Percentiles rank a stretch among this genome's conserved stretches.
These are phyloP conservation scores for Suhomyces yuchorum DNA, from an alignment of 1,139 yeast species.

Conservation along the genomic window DNA sequence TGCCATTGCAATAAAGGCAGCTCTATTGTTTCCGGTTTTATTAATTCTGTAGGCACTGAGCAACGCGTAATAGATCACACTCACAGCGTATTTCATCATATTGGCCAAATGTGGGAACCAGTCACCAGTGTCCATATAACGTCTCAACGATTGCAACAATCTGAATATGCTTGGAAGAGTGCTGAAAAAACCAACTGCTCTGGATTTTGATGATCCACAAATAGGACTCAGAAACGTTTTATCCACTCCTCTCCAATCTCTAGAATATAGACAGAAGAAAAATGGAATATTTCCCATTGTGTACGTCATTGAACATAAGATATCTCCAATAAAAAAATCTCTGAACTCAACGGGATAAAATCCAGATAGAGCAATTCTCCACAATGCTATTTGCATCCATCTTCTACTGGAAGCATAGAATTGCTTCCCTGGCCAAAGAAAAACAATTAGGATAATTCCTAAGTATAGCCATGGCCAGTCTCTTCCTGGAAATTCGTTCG, in stretches of 20 bases:
- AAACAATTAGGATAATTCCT: slow-evolving; percentile 49
- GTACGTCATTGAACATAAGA: slow-evolving; percentile 84
- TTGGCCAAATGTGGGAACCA: slow-evolving; percentile 98
- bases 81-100: slow-evolving; percentile 70
- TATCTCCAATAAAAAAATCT: slow-evolving; percentile 91
- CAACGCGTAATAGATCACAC: slow-evolving; percentile 70
- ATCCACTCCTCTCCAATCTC: slow-evolving; percentile 57
- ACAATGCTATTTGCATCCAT: slow-evolving; percentile 74
- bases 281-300: slow-evolving; percentile 83
- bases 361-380: slow-evolving; percentile 80
- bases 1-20: slow-evolving; percentile 73
- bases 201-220: slow-evolving; percentile 81
- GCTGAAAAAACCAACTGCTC: slow-evolving; percentile 78
- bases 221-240: slow-evolving; percentile 24
- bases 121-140: slow-evolving; percentile 91
- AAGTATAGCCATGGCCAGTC: slow-evolving; percentile 83
- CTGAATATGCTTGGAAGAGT: slow-evolving; percentile 91
- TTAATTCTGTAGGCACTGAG: slow-evolving; percentile 80
- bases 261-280: slow-evolving; percentile 79
- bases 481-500: slow-evolving; percentile 57
- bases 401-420: slow-evolving; percentile 57
- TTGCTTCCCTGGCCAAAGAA: slow-evolving; percentile 67
- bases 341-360: slow-evolving; percentile 92
- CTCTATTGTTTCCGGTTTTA: slow-evolving; percentile 43
- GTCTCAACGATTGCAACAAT: slow-evolving; percentile 83